phyloP scores from a whole-genome alignment of 768 basidiomycete species.

The Lentinula boryana region DNA sequence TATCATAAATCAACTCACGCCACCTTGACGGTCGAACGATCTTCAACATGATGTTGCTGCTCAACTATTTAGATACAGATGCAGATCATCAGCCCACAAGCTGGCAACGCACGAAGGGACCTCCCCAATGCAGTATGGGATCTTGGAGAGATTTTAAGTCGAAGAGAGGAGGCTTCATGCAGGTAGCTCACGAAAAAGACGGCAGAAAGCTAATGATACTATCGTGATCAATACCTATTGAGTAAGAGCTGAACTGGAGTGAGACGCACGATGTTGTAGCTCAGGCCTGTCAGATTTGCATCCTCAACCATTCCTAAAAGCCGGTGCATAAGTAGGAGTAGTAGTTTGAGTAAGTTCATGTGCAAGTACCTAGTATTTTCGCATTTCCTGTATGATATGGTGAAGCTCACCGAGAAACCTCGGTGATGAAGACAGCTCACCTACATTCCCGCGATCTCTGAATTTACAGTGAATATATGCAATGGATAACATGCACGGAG shows the following conservation, averaged over 20 bases:
- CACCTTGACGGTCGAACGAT: constrained; percentile 23
- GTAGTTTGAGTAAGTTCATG: not conserved
- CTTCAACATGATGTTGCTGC: constrained; percentile 27
- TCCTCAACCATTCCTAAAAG: constrained; percentile 23
- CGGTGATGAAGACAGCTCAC: constrained; percentile 8
- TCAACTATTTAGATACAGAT: not conserved
- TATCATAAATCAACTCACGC: constrained; percentile 17
- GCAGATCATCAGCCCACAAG: not conserved
- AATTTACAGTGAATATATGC: not conserved
- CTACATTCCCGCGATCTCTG: constrained; percentile 31
- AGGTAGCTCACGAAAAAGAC: constrained; percentile 26
- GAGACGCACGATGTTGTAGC: constrained; percentile 26
- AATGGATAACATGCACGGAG: constrained; percentile 2
- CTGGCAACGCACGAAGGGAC: constrained; percentile 24
- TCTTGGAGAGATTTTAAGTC: constrained; percentile 10
- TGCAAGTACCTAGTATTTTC: not conserved
- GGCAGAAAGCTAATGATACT: constrained; percentile 20
- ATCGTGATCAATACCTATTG: not conserved
- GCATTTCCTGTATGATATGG: not conserved
- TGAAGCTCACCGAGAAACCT: too few species aligned
- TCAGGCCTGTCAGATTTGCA: constrained; percentile 22
- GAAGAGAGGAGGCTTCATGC: not conserved
- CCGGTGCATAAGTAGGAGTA: not conserved
- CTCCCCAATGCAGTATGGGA: constrained; percentile 28
- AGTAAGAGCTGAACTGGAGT: not conserved